phyloP scores from a whole-genome alignment of 495 filamentous ascomycete species.

The Hypoxylon fragiforme region DNA sequence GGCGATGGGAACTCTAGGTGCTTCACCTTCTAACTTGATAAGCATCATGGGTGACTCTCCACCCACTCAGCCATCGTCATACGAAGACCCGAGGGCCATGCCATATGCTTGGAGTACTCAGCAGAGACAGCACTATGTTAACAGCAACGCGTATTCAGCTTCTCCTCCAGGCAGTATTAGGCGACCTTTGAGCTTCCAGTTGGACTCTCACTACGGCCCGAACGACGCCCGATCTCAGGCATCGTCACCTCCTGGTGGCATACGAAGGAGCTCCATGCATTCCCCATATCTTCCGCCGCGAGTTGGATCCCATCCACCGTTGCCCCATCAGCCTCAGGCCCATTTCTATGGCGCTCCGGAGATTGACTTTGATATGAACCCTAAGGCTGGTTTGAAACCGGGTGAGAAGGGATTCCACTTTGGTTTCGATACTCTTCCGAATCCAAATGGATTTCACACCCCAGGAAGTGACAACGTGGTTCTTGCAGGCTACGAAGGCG shows the following conservation, averaged over 20 bases:
- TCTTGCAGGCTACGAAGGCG: constrained; percentile 74
- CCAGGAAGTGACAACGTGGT: constrained; percentile 67
- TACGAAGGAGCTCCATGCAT: constrained; percentile 62
- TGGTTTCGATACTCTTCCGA: constrained; percentile 72
- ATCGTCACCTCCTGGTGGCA: constrained; percentile 45
- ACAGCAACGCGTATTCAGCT: constrained; percentile 47
- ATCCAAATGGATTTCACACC: constrained; percentile 48
- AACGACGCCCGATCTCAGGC: constrained; percentile 50
- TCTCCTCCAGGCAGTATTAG: constrained; percentile 52
- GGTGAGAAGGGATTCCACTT: constrained; percentile 72
- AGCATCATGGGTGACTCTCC: constrained; percentile 58
- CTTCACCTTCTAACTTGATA: constrained; percentile 59
- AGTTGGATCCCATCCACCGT: constrained; percentile 61
- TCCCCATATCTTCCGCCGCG: constrained; percentile 54
- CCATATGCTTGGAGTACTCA: constrained; percentile 47
- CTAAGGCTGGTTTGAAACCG: constrained; percentile 54
- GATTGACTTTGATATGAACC: constrained; percentile 67
- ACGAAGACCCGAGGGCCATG: constrained; percentile 52
- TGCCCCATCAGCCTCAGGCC: constrained; percentile 79
- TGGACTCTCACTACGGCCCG: constrained; percentile 50
- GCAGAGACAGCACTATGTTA: constrained; percentile 40
- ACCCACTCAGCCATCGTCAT: constrained; percentile 57
- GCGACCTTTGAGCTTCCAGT: constrained; percentile 56
- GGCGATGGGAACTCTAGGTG: constrained; percentile 51
- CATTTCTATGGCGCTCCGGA: constrained; percentile 69